Evolutionary conservation across 2,329 filamentous ascomycete species (phyloP).

Genomic region (Penicillium italicum): DNA sequence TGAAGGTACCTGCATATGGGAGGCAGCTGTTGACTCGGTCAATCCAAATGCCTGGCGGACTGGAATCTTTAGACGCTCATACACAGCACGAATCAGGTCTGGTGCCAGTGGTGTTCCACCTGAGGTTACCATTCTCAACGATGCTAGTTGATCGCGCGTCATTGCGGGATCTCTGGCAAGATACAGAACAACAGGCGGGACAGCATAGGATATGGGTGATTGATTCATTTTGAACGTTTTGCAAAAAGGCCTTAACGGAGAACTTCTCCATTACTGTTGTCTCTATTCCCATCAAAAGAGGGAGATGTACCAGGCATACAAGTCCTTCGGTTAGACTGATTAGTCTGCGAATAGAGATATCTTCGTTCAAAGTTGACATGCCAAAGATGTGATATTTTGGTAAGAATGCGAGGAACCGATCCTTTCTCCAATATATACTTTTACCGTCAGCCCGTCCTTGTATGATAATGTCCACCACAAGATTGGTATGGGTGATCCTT

Average conservation of each 20-base stretch:
- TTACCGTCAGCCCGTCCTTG: conserved; percentile 2
- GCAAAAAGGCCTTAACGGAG: conserved; percentile 12
- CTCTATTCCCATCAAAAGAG: conserved; percentile 11
- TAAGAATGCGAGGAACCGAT: conserved; percentile 12
- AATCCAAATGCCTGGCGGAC: no score
- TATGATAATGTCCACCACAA: conserved; percentile 15
- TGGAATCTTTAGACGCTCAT: no score
- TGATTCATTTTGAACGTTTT: conserved; percentile 6
- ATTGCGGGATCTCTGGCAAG: no score
- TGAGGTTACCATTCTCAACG: no score
- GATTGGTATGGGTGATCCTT: conserved; percentile 18
- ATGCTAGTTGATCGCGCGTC: no score
- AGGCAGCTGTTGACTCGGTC: no score
- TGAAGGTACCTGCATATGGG: conserved; percentile 12
- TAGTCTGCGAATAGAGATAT: background rate
- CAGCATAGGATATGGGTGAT: conserved; percentile 17
- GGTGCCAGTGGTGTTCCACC: no score
- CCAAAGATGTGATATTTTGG: conserved; percentile 26
- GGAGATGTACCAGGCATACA: conserved; percentile 15
- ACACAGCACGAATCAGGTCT: no score
- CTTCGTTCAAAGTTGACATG: background rate
- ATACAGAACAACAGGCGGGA: conserved; percentile 19
- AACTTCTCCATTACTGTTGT: conserved; percentile 17
- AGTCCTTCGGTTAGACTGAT: conserved; percentile 9
- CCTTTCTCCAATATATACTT: conserved; percentile 10